Evolutionary conservation across 305 asterid genomes (phyloP).

Genomic region (Nicotiana rustica): DNA sequence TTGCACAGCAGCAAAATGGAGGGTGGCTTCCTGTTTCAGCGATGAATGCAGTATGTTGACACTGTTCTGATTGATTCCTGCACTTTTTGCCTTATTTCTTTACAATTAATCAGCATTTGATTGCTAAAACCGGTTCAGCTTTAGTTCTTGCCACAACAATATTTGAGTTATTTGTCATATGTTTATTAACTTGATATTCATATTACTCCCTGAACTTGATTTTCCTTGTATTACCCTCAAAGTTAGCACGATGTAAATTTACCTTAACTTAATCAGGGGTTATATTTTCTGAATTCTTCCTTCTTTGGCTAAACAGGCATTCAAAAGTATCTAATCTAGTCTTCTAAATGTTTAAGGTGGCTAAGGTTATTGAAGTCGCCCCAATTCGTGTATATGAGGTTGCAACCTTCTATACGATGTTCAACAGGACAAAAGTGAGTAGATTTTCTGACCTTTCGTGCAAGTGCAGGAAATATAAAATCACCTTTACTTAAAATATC

Average conservation of each 20-base stretch:
- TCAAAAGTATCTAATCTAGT: constrained; percentile 24
- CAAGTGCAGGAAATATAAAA: constrained; percentile 23
- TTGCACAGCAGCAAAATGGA: constrained; percentile 97
- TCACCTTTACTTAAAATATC: constrained; percentile 23
- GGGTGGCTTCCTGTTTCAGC: constrained; percentile 99
- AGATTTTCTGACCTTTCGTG: constrained; percentile 26
- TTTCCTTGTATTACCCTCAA: not conserved
- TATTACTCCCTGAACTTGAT: not conserved
- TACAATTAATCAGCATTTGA: constrained; percentile 33
- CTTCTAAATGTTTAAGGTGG: constrained; percentile 61
- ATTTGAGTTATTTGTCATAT: not conserved
- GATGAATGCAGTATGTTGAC: constrained; percentile 82
- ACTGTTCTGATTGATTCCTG: constrained; percentile 31
- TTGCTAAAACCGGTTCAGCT: not conserved
- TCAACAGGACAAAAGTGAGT: constrained; percentile 87
- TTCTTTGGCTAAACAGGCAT: not conserved
- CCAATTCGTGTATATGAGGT: constrained; percentile 99
- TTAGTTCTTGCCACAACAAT: not conserved
- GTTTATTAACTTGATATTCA: not conserved
- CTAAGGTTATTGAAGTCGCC: constrained; percentile 89
- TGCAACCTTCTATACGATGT: constrained; percentile 97
- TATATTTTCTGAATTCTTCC: not conserved
- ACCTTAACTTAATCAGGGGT: not conserved
- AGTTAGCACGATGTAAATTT: not conserved
- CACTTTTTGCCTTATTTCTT: constrained; percentile 30